Evolutionary conservation across 2,329 filamentous ascomycete species (phyloP).

Genomic region (Blumeria hordei): DNA sequence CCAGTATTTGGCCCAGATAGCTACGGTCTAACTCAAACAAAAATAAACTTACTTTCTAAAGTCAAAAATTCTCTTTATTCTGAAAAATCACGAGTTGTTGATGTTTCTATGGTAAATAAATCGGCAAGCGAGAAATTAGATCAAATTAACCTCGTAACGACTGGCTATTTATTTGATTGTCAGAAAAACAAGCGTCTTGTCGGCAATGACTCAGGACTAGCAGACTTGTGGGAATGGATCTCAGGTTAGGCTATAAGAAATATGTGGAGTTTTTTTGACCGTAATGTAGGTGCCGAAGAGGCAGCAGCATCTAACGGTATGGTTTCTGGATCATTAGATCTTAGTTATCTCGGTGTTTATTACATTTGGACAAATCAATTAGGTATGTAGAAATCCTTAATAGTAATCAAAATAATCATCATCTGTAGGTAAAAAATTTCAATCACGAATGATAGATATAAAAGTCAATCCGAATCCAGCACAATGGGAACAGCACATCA

Average conservation of each 20-base stretch:
- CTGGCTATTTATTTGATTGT: conserved; percentile 39
- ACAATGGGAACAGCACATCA: conserved; percentile 37
- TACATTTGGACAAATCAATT: conserved; percentile 49
- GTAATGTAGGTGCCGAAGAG: conserved; percentile 27
- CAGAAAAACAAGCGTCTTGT: conserved; percentile 41
- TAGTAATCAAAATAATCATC: not conserved
- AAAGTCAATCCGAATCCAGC: conserved; percentile 20
- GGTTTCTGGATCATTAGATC: conserved; percentile 40
- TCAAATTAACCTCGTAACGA: conserved; percentile 31
- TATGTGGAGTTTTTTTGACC: not conserved
- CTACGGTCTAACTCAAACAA: conserved; percentile 15
- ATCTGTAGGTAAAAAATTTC: conserved; percentile 22
- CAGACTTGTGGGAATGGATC: conserved; percentile 57
- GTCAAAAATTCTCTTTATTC: conserved; percentile 8
- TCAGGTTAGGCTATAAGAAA: conserved; percentile 22
- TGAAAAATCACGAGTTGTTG: conserved; percentile 7
- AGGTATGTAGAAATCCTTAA: conserved; percentile 20
- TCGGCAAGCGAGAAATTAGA: conserved; percentile 14
- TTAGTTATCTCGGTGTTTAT: conserved; percentile 52
- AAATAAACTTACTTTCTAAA: conserved; percentile 11
- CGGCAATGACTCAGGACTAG: conserved; percentile 48
- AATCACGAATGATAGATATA: conserved; percentile 23
- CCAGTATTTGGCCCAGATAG: conserved; percentile 32
- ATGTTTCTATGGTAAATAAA: conserved; percentile 5
- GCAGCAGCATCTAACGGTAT: conserved; percentile 45